Base-by-base conservation (phyloP, 768 basidiomycete genomes). In the Lactarius vividus region DNA sequence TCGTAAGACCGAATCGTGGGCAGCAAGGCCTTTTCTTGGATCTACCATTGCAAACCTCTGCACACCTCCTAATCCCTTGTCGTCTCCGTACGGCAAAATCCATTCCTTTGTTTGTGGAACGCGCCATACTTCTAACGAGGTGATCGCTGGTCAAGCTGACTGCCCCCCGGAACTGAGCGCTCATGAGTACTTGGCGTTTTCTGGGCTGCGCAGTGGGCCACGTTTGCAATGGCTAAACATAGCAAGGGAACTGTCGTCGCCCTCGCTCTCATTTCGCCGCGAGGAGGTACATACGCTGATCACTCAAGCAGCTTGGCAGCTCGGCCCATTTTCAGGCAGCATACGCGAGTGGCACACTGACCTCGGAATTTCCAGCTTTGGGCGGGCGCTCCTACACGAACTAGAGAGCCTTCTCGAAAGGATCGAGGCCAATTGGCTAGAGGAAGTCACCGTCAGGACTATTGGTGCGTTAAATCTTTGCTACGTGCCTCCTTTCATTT, bases 141-240 rank as follows among this genome's bases (percentile, higher is more conserved):
- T 82, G 39, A 67, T 85, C 31, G 78, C 79, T 31, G 68, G 72
- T 18, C 83, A 84, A 67, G 67, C 65, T 0, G 71, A 73, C 10
- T 83, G 82, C 64, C 79, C 78, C 10, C 46, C 40, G n/a, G 72
- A 78, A 3, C 72, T 85, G 29, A 76, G 69, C 10, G 64, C 81
- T 1, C 81, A 85, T 29, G 83, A 85, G 64, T 80, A 75, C 39
- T 72, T 79, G 18, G 75, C 80, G 0, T 85, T 84, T 56, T 79
- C 77, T n/a, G 73, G 75, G 55, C 64, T 85, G 31, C 81, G 84
- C 10, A 76, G 79, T 39, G 84, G 84, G 0, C 62, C 74, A 0
- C 70, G 63, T 1, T 64, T 85, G 0, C 83, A 84, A 57, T 84
- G 82, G 44, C n/a, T 49, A 5, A 49, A 49, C 23, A 49, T 49